A percentile compares a stretch with the other conserved stretches of the same genome.
phyloP scores from a whole-genome alignment of 768 basidiomycete genomes.

The Tephrocybe sp. region DNA sequence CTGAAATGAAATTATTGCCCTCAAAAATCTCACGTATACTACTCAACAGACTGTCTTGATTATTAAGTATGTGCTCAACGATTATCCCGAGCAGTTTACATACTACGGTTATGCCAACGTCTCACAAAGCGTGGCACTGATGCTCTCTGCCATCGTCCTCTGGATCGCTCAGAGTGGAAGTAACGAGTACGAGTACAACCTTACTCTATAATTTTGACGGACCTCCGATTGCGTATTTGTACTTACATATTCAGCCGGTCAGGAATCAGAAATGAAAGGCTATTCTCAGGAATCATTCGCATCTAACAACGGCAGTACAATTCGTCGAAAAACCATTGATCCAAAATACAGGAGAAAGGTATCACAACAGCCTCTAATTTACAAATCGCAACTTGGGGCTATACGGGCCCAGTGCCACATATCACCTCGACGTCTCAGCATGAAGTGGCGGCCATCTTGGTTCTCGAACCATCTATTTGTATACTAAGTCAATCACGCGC shows the following conservation, averaged over 20 bases:
- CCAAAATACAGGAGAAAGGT: no score
- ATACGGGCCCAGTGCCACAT: no score
- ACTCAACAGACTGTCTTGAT: constrained; percentile 75
- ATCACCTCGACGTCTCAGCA: no score
- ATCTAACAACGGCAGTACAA: not conserved
- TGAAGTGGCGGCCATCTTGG: constrained; percentile 10
- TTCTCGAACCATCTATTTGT: constrained; percentile 15
- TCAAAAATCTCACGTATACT: not conserved
- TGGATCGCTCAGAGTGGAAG: constrained; percentile 89
- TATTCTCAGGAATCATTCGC: not conserved
- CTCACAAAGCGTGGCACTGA: constrained; percentile 84
- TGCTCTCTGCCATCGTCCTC: constrained; percentile 82
- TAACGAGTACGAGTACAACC: constrained; percentile 91
- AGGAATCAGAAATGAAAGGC: not conserved
- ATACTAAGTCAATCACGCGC: not conserved
- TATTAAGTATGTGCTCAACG: constrained; percentile 82
- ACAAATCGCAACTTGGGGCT: no score
- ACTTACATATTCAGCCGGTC: constrained; percentile 9
- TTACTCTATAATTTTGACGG: constrained; percentile 52
- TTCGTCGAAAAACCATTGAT: no score
- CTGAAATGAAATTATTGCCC: not conserved
- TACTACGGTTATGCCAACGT: constrained; percentile 96
- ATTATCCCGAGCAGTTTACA: constrained; percentile 69
- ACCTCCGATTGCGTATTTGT: not conserved
- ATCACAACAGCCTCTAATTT: no score